Base-by-base conservation (phyloP, 768 basidiomycete species). In the Porphyrellus cyaneotinctus region DNA sequence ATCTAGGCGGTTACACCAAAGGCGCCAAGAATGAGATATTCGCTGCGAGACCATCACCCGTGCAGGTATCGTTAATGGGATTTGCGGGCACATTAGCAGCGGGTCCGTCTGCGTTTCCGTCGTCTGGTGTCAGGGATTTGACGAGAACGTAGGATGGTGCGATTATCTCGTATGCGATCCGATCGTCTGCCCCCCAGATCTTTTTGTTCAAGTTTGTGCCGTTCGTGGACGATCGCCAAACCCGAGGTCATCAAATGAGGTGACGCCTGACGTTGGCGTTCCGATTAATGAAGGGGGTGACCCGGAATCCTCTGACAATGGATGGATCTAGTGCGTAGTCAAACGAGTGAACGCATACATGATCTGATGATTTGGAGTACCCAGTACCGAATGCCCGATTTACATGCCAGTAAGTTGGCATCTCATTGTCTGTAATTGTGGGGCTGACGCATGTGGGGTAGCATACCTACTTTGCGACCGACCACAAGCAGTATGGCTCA, bases 1-100 rank as follows among this genome's bases (percentile, higher is more conserved):
- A 78, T 52, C 59, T 77, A 2, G 75, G 73, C 6, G 78, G 78
- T 11, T 80, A 80, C 53, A 80, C 78, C 28, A 80, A 78, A 59
- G 79, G 77, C 15, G 74, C 78, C 2, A 63, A 72, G 50, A 80
- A 80, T 51, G 78, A 80, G 46, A 70, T 80, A 17, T 80, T 80
- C 42, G 79, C 79, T 14, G 75, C 73, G 1, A 70, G 78, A 23
- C 74, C 76, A 15, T 71, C 72, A 44, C 79, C 78, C 3, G 62
- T 80, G 11, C 78, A 80, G 59, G 66, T 79, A 46, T 75, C 75
- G 33, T 59, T 76, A 18, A 78, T 80, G 72, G 78, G 78, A 17
- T 80, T 75, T 46, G 78, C 79, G 6, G 78, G 79, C 15, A 78
- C 78, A 5, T 56, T 78, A 11, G 72, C 64, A 47, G 72, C 73